Evolutionary conservation across 768 basidiomycete genomes (phyloP).

Genomic region (Phallus indusiatus): DNA sequence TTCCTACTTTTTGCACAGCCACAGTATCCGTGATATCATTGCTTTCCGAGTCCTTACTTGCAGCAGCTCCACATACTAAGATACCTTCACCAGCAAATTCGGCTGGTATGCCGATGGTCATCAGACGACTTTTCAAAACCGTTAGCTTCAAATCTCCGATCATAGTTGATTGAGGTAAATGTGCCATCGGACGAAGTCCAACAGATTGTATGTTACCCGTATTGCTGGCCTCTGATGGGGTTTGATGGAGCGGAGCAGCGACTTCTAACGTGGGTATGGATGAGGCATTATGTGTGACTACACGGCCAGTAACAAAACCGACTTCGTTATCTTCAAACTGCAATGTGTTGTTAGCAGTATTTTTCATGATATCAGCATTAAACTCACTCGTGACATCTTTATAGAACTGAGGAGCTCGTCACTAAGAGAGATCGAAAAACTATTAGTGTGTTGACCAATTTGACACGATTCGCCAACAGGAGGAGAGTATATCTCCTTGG

Average conservation of each 20-base stretch:
- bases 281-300: constrained; percentile 76
- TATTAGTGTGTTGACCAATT: constrained; percentile 94
- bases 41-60: constrained; percentile 42
- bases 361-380: not conserved
- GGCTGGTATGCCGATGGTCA: constrained; percentile 69
- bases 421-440: constrained; percentile 88
- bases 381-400: constrained; percentile 77
- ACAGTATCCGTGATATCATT: constrained; percentile 37
- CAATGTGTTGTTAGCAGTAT: not conserved
- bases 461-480: constrained; percentile 64
- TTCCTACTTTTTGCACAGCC: constrained; percentile 78
- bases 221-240: constrained; percentile 16
- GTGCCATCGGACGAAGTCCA: constrained; percentile 55
- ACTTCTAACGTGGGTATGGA: constrained; percentile 86
- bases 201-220: constrained; percentile 15
- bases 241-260: constrained; percentile 14
- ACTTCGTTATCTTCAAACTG: constrained; percentile 99
- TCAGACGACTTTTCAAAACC: constrained; percentile 71
- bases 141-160: constrained; percentile 96
- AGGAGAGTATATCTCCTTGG: constrained; percentile 85
- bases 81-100: constrained; percentile 98
- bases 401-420: constrained; percentile 75
- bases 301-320: constrained; percentile 83
- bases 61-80: constrained; percentile 69
- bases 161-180: constrained; percentile 85